Base-by-base conservation (phyloP, 192 early-diverging fungal genomes). In the Obelidium mucronatum region DNA sequence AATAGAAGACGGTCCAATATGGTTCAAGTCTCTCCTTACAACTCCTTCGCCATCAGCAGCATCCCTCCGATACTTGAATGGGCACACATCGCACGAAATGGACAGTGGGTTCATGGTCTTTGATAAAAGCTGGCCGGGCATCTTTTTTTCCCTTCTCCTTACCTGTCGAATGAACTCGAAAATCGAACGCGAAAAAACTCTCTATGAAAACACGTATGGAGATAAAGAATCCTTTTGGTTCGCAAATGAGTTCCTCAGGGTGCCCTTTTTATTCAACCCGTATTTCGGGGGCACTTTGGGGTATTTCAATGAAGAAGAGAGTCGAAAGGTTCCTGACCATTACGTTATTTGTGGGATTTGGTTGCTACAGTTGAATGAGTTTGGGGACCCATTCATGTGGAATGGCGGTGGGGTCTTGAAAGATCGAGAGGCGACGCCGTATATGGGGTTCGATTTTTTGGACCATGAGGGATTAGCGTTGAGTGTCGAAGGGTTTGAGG, bases 191-290 rank as follows among this genome's bases (percentile, higher is more conserved):
- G 48, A 51, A 26, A 26, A 52, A 70, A 36, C 52, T 28, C 31
- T 69, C 1, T 69, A 69, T 40, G 19, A 15, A 26, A 69, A 52
- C 17, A 40, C 40, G 40, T 40, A 69, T 40, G 67, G 67, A 26
- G 67, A 69, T 30, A 69, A 69, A 35, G 67, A 69, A 53, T 24
- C 42, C 11, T 69, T 69, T 69, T 69, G 67, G 67, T 52, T 69
- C n/a, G 67, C 67, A 2, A 69, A 40, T 31, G 67, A 69, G 40
- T 26, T 42, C n/a, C 48, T 69, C 22, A 1, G 67, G 2, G 67
- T 69, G 39, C 67, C 67, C 17, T 69, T 40, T 53, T 15, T 11
- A 26, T 69, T 69, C 34, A 42, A 17, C 52, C 28, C 17, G 24
- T 19, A 44, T 22, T 69, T 40, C 33, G 67, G 35, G n/a, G 44